These are phyloP conservation scores for Dryadomyces quercivorus DNA, from an alignment of 2,329 filamentous ascomycete species.

Conservation along the genomic window DNA sequence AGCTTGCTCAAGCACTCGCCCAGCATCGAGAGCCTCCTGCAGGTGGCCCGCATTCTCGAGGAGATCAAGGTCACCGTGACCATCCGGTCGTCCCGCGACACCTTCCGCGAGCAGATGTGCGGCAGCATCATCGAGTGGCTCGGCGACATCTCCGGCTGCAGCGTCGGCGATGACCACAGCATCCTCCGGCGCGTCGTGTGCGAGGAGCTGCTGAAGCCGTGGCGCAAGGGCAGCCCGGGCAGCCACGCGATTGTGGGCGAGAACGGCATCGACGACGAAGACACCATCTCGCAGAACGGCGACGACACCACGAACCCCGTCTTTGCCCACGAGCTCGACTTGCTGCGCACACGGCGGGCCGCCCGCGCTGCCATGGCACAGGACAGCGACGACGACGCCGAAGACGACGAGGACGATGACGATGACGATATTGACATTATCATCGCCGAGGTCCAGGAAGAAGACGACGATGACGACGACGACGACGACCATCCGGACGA, in stretches of 20 bases:
- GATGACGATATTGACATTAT: conserved; percentile 58
- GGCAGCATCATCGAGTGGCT: conserved; percentile 97
- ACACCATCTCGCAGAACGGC: conserved; percentile 40
- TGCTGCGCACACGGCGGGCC: conserved; percentile 18
- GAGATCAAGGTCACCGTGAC: conserved; percentile 95
- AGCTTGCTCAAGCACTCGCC: conserved; percentile 68
- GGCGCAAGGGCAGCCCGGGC: conserved; percentile 75
- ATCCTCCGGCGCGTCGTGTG: conserved; percentile 75
- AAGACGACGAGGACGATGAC: conserved; percentile 44
- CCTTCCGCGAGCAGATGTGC: conserved; percentile 96
- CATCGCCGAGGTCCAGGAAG: conserved; percentile 36
- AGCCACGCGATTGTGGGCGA: conserved; percentile 67
- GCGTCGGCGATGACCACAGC: conserved; percentile 65
- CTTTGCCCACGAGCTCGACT: conserved; percentile 23
- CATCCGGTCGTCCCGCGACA: conserved; percentile 84
- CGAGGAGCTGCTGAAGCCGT: conserved; percentile 79
- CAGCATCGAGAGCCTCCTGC: conserved; percentile 60
- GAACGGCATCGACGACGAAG: conserved; percentile 73
- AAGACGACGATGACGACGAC: conserved; percentile 14
- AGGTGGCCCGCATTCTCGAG: conserved; percentile 77
- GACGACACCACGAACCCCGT: conserved; percentile 21
- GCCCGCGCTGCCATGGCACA: conserved; percentile 25
- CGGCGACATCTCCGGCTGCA: conserved; percentile 80
- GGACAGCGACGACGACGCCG: conserved; percentile 25
- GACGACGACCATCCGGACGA: conserved; percentile 11